Evolutionary conservation across 345 rosid genomes (phyloP), one percentile per base, ranked within the genome.

Genomic region (Lepidium didymum): DNA sequence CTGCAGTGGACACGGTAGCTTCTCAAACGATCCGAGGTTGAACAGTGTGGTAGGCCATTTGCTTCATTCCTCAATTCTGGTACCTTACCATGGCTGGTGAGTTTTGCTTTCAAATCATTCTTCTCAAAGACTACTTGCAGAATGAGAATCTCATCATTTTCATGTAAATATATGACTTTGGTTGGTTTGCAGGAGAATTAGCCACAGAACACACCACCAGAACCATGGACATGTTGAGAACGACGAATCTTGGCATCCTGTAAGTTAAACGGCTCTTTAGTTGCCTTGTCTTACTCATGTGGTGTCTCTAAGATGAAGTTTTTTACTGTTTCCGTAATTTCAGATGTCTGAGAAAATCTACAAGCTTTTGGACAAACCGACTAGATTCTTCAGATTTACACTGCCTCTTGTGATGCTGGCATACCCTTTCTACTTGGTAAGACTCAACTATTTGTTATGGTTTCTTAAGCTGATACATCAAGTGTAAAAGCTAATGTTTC

Each of bases 191-290:
- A 92, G 96, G 96, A 87, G 98, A 81, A 90, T 92, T 56, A 92
- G 98, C 70, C 98, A 92, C 75, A 87, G 91, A 80, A 90, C 95
- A 70, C 98, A 92, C 58, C 98, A 92, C 69, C 96, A 90, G 71
- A 92, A 92, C 75, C 96, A 92, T 67, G 96, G 98, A 43, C 92
- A 92, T 56, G 96, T 90, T 36, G 98, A 92, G 73, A 92, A 92
- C 15, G 98, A 92, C 3, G 98, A 92, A 75, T 92, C 96, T 9
- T 92, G 98, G 96, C 88, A 82, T 74, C 98, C 96, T 21, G 96
- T 89, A 74, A 76, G 73, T 52, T 36, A 5, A 36, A 5, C 8
- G 1, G 16, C 5, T 14, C 34, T 42, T 21, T 47, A 3, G n/a
- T 45, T 31, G 29, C 55, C 53, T 59, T 27, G 45, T n/a, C 40